Base-by-base conservation (phyloP, 129 eudicot species). In the Lonicera japonica region DNA sequence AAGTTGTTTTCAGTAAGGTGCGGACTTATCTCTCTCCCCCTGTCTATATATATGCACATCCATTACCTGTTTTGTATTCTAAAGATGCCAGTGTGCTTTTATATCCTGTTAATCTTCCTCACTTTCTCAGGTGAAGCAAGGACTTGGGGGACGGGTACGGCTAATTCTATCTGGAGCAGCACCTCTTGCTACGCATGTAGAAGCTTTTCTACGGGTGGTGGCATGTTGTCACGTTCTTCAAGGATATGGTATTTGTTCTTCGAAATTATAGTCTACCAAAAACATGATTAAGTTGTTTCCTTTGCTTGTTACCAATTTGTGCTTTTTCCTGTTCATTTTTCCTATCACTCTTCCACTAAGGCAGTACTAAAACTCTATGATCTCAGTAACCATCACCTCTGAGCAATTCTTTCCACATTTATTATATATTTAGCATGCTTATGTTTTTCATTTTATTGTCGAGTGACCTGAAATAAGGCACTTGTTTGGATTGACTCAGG, bases 1-100 rank as follows among this genome's bases (percentile, higher is more conserved):
- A 77, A 73, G 60, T 88, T 71, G 96, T 85, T 60, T 94, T 94
- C 82, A 76, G 72, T 19, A 94, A 94, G 96, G 99, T 94, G 43
- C 47, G 67, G 24, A 40, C 54, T 19, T 57, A 0, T 40, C 15
- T 22, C n/a, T 17, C 34, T 56, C 56, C 43, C 57, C 51, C 20
- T 50, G 21, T 36, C 11, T 23, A 15, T 51, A 6, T 61, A 25
- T 61, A 45, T 15, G 14, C n/a, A 0, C 16, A 12, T 0, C 3
- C 13, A 10, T 25, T 25, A n/a, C 19, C 21, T 56, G 23, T 65
- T 54, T 61, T 54, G 34, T 1, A 12, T 56, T 7, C 25, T 45
- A 8, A 43, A 18, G n/a, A 56, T 57, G 20, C 11, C 17, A 38
- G 23, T 11, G 64, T 29, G 70, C 34, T 63, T 54, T n/a, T 18